Percentiles rank a stretch among this genome's conserved stretches.
Conservation (phyloP, 768 basidiomycete genomes). For the Russula ochroleuca region DNA sequence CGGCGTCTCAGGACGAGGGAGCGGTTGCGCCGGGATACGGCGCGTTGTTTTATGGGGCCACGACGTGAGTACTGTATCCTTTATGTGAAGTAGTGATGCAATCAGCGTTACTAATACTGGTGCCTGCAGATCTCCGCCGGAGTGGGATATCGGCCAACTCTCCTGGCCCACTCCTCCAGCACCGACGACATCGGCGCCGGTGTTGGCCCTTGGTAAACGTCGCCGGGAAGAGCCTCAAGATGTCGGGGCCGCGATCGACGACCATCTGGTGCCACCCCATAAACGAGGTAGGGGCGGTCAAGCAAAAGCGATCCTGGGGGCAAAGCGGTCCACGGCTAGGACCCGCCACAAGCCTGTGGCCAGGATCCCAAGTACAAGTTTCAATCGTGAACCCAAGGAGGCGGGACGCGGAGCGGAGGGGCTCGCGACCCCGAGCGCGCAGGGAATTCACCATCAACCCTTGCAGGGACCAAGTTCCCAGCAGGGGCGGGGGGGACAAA, state of each 20-base stretch:
- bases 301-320: neutral
- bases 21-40: too few species aligned
- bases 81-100: too few species aligned
- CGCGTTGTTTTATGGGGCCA: too few species aligned
- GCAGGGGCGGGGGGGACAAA: neutral
- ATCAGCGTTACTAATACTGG: too few species aligned
- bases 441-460: neutral
- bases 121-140: too few species aligned
- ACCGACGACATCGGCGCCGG: neutral
- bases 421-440: neutral
- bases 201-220: neutral
- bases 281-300: neutral
- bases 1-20: neutral
- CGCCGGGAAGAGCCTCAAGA: neutral
- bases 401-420: conserved; percentile 2
- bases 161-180: too few species aligned
- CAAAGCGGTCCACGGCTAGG: neutral
- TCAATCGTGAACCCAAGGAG: neutral
- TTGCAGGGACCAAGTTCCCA: neutral
- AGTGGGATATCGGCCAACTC: too few species aligned
- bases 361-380: neutral
- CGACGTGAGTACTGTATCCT: too few species aligned
- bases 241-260: neutral
- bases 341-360: neutral
- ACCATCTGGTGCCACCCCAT: neutral